Evolutionary conservation across 1,139 yeast genomes (phyloP), one percentile per base, ranked within the genome.

Genomic region (Lodderomyces beijingensis): DNA sequence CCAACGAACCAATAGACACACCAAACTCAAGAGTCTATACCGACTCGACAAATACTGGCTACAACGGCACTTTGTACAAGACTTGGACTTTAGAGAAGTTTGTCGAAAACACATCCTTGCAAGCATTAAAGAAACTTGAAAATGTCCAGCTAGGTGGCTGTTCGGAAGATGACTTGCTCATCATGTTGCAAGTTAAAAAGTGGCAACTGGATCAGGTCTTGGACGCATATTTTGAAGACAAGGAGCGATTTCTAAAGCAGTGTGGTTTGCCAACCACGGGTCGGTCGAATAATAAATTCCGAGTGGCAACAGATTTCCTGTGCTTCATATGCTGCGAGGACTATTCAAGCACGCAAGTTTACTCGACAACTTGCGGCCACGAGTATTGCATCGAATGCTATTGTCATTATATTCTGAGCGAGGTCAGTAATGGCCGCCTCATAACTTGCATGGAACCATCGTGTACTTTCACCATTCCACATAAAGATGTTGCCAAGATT

Each of bases 151-250:
- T 48, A 40, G 72, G 50, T 34, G 65, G 35, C 7, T 55, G 71
- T 29, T 42, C 55, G 6, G 56, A 59, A 6, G 69, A 65, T 34
- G 73, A 75, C 9, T 51, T 77, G 16, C 55, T 77, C 22, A 48
- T 62, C 3, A 57, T 88, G 51, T 62, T 86, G 27, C 77, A 81
- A 33, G 55, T 63, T 36, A 80, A 66, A 51, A 69, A 72, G 31
- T 87, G 95, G 95, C 86, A 81, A 51, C 72, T 74, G 28, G 93
- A 85, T 38, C 73, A 73, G 33, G 67, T 86, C 26, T 63, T 85
- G 34, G 89, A 86, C 40, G 70, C 69, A 28, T 85, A 72, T 57
- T 77, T 82, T 48, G 81, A 74, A 31, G 62, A 76, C 39, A 62
- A 72, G 33, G 61, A 57, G 4, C 51, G 56, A 11, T 62, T 80